Evolutionary conservation across 129 eudicot species (phyloP), one percentile per base, ranked within the genome.

Genomic region (Artemisia annua): DNA sequence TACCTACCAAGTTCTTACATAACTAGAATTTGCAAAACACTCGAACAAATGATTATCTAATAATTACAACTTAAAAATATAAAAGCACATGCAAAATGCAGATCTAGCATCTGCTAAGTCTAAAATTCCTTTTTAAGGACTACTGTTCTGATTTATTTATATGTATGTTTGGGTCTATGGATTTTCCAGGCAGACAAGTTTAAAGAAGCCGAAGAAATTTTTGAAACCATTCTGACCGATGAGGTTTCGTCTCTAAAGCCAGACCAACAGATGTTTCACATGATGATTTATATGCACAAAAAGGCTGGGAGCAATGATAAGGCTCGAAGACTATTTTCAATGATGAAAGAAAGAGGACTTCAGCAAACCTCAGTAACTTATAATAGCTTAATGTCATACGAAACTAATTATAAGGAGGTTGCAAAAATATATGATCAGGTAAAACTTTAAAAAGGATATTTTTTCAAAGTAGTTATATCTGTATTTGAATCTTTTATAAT

Each of bases 241-340:
- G 83, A 90, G 69, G 77, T 11, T 32, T 84, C 97, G 46, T 77
- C 93, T 60, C 74, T 86, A 39, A 84, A 78, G 55, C 97, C 97
- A 3, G 97, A 94, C 69, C 97, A 90, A 72, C 87, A 86, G 69
- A 94, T 94, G 98, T 90, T 94, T 82, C 98, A 94, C 76, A 94
- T 94, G 98, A 94, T 94, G 98, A 94, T 94, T 22, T 94, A 86
- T 74, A 94, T 94, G 98, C 76, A 90, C 69, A 87, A 84, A 73
- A 94, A 90, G 75, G 91, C 98, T 46, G 90, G 97, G 63, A 81
- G 49, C 67, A 88, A 73, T n/a, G 91, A 90, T 54, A 94, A 94
- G 78, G 97, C 98, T 57, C 90, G 97, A 9, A 85, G 72, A 63
- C 77, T 90, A 48, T 94, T 86, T 79, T 58, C 90, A 11, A 53